Evolutionary conservation across 495 filamentous ascomycete species (phyloP).

Genomic region (Penicillium crystallinum): DNA sequence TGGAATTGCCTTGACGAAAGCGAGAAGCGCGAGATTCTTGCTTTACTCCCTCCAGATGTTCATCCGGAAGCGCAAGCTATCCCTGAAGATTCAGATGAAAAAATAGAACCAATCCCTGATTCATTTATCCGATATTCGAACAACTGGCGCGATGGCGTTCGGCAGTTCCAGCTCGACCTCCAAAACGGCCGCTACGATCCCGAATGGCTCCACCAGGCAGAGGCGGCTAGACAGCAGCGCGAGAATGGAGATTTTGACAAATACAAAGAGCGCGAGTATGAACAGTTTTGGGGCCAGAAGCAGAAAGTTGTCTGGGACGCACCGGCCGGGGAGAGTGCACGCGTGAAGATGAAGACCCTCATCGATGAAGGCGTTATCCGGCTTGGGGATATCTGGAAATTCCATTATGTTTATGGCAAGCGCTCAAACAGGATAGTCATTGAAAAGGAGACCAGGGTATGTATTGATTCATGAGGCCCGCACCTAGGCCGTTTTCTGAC

Average conservation of each 20-base stretch:
- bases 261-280: conserved; percentile 60
- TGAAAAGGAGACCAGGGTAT: conserved; percentile 48
- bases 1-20: conserved; percentile 53
- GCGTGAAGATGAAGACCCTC: conserved; percentile 44
- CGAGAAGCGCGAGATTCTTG: conserved; percentile 52
- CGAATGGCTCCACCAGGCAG: conserved; percentile 62
- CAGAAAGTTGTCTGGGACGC: conserved; percentile 38
- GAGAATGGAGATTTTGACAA: conserved; percentile 64
- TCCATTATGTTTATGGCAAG: conserved; percentile 29
- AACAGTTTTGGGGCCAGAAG: conserved; percentile 67
- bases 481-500: conserved; percentile 5
- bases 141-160: conserved; percentile 44
- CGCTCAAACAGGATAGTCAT: conserved; percentile 28
- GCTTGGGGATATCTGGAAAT: conserved; percentile 49
- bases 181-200: conserved; percentile 56
- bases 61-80: conserved; percentile 33
- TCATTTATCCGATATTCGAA: conserved; percentile 47
- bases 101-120: conserved; percentile 37
- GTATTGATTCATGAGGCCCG: not conserved
- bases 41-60: conserved; percentile 50
- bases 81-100: conserved; percentile 25
- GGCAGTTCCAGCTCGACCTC: conserved; percentile 58
- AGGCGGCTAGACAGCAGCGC: conserved; percentile 56
- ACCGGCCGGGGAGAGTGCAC: conserved; percentile 45
- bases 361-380: conserved; percentile 42